Percentiles rank a stretch among this genome's conserved stretches.
Conservation (phyloP, 2,329 filamentous ascomycete genomes). For the Epichloe uncinata region DNA sequence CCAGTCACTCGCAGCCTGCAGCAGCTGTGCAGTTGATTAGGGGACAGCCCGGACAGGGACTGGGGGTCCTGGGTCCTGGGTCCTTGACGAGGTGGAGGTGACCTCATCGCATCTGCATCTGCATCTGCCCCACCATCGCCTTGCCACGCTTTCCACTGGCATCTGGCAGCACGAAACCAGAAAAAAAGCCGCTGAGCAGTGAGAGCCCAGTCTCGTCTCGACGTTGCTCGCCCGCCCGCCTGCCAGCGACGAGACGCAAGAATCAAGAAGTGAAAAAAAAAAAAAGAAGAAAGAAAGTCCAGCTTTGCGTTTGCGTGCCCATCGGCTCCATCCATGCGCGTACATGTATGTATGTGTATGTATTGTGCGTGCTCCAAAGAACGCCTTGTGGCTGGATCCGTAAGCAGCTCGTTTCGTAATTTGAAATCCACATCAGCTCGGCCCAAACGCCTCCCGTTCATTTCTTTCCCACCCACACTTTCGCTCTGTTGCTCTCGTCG, state of each 20-base stretch:
- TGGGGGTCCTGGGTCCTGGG: not conserved
- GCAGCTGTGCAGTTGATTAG: no score
- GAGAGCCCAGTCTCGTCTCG: not conserved
- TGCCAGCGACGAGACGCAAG: not conserved
- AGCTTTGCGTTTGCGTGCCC: no score
- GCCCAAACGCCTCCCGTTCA: not conserved
- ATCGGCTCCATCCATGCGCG: no score
- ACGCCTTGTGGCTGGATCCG: not conserved
- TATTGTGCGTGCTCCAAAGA: no score
- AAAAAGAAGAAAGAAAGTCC: no score
- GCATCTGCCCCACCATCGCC: not conserved
- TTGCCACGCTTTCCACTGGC: not conserved
- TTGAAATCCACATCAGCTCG: not conserved
- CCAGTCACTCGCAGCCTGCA: no score
- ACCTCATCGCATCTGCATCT: slow-evolving; percentile 1
- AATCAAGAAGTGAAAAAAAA: not conserved
- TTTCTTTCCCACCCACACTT: not conserved
- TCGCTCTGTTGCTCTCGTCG: not conserved
- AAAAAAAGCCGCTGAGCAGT: not conserved
- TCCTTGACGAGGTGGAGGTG: not conserved
- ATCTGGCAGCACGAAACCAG: not conserved
- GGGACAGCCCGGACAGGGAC: not conserved
- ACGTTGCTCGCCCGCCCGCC: not conserved
- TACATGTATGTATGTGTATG: no score
- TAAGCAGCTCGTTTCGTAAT: not conserved